phyloP scores from a whole-genome alignment of 176 grass and related monocot species.

The Secale cereale region DNA sequence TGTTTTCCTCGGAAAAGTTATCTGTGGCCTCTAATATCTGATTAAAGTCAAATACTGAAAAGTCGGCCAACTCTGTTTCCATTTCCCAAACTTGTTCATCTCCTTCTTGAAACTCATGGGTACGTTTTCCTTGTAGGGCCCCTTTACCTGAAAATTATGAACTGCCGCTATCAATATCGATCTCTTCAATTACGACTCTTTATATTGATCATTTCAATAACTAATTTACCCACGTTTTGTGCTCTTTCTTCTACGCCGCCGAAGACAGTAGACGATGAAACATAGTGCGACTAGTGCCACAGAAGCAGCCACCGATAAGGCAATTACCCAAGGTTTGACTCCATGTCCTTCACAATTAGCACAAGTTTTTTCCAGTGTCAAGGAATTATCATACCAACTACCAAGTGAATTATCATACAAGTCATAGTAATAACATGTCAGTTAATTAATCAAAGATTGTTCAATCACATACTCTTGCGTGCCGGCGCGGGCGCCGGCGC shows the following conservation, averaged over 20 bases:
- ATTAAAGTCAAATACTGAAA: conserved; percentile 7
- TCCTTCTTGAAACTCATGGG: background rate
- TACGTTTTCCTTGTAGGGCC: background rate
- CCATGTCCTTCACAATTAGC: background rate
- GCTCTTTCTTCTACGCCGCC: background rate
- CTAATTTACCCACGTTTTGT: background rate
- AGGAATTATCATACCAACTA: background rate
- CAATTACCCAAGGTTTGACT: conserved; percentile 1
- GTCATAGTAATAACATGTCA: background rate
- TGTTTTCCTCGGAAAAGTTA: conserved; percentile 16
- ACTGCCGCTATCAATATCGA: background rate
- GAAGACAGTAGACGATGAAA: background rate
- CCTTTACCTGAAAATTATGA: background rate
- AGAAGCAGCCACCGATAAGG: background rate
- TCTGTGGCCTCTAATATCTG: background rate
- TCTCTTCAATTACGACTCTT: too few species aligned
- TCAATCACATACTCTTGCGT: background rate
- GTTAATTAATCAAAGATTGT: background rate
- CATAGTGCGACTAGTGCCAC: background rate
- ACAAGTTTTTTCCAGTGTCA: background rate
- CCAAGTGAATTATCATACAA: background rate
- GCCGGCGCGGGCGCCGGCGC: background rate
- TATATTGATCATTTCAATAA: background rate
- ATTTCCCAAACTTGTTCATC: conserved; percentile 16
- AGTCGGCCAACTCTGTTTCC: background rate